Conservation (phyloP, 768 basidiomycete genomes). For the Trametes gibbosa region DNA sequence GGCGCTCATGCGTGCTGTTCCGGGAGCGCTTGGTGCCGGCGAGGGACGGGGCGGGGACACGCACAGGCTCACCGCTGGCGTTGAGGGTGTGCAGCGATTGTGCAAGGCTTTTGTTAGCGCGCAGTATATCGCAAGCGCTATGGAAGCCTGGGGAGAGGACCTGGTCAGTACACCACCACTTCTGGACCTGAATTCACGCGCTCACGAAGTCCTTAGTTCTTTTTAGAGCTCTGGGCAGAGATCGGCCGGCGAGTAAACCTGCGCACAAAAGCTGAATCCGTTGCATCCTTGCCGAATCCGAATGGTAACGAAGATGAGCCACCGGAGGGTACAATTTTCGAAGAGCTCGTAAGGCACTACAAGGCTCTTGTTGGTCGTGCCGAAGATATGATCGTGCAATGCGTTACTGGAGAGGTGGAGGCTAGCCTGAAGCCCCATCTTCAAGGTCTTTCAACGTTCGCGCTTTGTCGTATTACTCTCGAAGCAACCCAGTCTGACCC, state of each 20-base stretch:
- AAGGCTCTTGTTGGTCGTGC: slow-evolving; percentile 59
- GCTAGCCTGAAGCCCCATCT: slow-evolving; percentile 65
- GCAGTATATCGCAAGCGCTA: slow-evolving; percentile 62
- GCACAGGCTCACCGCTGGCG: slow-evolving; percentile 71
- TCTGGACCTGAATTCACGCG: background rate
- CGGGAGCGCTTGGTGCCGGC: slow-evolving; percentile 74
- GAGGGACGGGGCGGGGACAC: slow-evolving; percentile 39
- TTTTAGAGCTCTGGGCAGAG: slow-evolving; percentile 86
- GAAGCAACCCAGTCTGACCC: background rate
- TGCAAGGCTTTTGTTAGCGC: slow-evolving; percentile 86
- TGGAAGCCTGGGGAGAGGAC: slow-evolving; percentile 89
- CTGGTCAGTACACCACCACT: slow-evolving; percentile 47
- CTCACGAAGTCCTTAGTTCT: slow-evolving; percentile 56
- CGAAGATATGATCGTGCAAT: slow-evolving; percentile 85
- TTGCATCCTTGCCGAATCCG: slow-evolving; percentile 50
- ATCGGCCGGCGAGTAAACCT: slow-evolving; percentile 61
- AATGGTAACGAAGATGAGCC: slow-evolving; percentile 32
- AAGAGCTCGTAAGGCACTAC: slow-evolving; percentile 69
- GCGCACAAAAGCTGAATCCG: slow-evolving; percentile 50
- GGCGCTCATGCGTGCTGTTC: slow-evolving; percentile 84
- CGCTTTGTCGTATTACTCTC: slow-evolving; percentile 3
- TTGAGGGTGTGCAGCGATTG: slow-evolving; percentile 78
- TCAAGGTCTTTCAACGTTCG: slow-evolving; percentile 43
- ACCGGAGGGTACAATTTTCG: slow-evolving; percentile 72
- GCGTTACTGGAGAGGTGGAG: slow-evolving; percentile 82